These are phyloP conservation scores for Panicum hallii DNA, from an alignment of 202 grass and related monocot species.

Conservation along the genomic window DNA sequence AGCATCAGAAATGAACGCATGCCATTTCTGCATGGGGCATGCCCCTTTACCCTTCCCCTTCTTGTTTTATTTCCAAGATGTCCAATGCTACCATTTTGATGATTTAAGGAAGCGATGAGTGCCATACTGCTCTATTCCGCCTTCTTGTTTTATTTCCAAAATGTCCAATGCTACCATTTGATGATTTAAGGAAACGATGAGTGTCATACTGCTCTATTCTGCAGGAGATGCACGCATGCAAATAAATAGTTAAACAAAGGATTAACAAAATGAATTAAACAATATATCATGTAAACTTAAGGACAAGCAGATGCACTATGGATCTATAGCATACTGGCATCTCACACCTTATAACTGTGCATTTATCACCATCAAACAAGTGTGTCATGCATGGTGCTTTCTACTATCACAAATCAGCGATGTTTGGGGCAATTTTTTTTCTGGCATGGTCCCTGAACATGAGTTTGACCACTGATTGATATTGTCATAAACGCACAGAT, in stretches of 20 bases:
- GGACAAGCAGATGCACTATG: conserved; percentile 12
- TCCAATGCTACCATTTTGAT: neutral
- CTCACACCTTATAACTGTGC: conserved; percentile 26
- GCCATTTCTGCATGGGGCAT: neutral
- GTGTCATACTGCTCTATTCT: neutral
- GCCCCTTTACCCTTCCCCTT: neutral
- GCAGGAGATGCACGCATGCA: neutral
- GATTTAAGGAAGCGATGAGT: neutral
- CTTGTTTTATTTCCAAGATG: neutral
- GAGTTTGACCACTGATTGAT: neutral
- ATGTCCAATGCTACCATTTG: neutral
- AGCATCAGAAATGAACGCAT: neutral
- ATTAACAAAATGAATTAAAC: neutral
- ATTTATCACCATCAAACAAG: conserved; percentile 40
- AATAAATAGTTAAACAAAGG: conserved; percentile 2
- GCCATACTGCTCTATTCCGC: neutral
- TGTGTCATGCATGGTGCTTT: neutral
- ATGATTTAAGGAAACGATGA: neutral
- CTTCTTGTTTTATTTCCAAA: neutral
- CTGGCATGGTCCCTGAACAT: neutral
- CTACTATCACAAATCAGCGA: neutral
- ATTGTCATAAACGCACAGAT: neutral
- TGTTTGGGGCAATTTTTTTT: neutral
- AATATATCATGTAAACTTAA: neutral
- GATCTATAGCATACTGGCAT: neutral